Base-by-base conservation (phyloP, 2,329 filamentous ascomycete genomes). In the Monosporascus cannonballus region DNA sequence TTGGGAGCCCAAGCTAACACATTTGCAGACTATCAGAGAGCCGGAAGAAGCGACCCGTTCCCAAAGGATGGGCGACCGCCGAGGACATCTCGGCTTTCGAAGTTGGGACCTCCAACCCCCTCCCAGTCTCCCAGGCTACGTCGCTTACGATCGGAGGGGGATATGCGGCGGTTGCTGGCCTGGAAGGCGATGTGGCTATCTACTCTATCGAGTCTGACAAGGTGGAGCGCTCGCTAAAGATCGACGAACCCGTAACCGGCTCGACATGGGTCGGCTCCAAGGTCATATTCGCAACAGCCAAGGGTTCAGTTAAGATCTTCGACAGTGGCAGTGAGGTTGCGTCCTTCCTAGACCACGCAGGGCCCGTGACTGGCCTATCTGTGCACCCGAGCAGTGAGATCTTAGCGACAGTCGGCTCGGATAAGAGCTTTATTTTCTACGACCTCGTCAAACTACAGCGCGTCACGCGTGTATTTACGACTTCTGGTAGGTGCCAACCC, bases 391-490 rank as follows among this genome's bases (percentile, higher is more conserved):
- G 88, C 59, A 89, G 87, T 39, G 83, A 87, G 50, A 83, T 99
- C 52, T 69, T 96, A 47, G 93, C 89, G 2, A 96, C 93, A 0
- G 88, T 94, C 36, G 92, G 93, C 48, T 81, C 84, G 2, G 94
- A 99, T 69, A 96, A 96, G 81, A 93, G 88, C 69, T 91, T 96
- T 65, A 83, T 92, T 2, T 83, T 97, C 56, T 96, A 97, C 70
- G 90, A 97, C 59, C 71, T 96, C 39, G 70, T 78, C 20, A 77
- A 76, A 4, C 77, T 84, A 65, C 81, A 84, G 64, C 81, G 85
- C 25, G 83, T 92, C 47, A 87, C 86, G 51, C 90, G 93, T 60
- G 83, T 92, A 42, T 94, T 87, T 68, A 87, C 85, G 24, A 86
- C 93, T 70, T 80, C 87, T 58, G 81, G 90, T 94, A 81, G 72